Evolutionary conservation across 2,329 filamentous ascomycete genomes (phyloP), one percentile per base, ranked within the genome.

Genomic region (Passalora sequoiae): DNA sequence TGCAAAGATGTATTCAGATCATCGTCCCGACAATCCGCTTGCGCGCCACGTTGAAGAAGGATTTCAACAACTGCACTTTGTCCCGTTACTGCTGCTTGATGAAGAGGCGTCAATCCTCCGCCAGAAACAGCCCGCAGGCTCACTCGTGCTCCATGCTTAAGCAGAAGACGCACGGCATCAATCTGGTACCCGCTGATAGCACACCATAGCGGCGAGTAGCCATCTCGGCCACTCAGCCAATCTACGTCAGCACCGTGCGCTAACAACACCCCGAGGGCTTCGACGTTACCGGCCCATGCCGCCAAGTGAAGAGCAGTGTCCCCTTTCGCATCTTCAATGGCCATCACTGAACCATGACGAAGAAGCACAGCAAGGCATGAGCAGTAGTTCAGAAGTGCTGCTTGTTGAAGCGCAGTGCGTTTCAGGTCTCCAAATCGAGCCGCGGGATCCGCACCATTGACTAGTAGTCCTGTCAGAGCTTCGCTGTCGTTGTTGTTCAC

Each of bases 11-110:
- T 60, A 13, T 58, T 58, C 13, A 38, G 13, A 4, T 57, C 52
- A 16, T 57, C 53, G 29, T 61, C 59, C 12, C 46, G 15, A n/a
- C 46, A 43, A 27, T 60, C 56, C 2, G 57, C 51, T 15, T 55
- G 50, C 7, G 59, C 59, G 10, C 59, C 58, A 15, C 51, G 50
- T 12, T 58, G 55, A 13, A 60, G 50, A 13, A 62, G 40, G 1
- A 62, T 43, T 43, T 55, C 55, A 41, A 53, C 56, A 52, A 61
- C 56, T 3, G 57, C 57, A 35, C 44, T 53, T 21, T 61, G 58
- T 9, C 52, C 49, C 12, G 51, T 61, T 5, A 58, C 54, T 8
- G 58, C 57, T 30, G 58, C 59, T 46, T 60, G 58, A 33, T 60
- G 58, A 8, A 61, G 36, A 21, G 57, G 57, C 42, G 44, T 46